Percentiles rank a stretch among this genome's conserved stretches.
Evolutionary conservation across 192 early-diverging fungal species (phyloP).

Genomic region (Helicostylum pulchrum): DNA sequence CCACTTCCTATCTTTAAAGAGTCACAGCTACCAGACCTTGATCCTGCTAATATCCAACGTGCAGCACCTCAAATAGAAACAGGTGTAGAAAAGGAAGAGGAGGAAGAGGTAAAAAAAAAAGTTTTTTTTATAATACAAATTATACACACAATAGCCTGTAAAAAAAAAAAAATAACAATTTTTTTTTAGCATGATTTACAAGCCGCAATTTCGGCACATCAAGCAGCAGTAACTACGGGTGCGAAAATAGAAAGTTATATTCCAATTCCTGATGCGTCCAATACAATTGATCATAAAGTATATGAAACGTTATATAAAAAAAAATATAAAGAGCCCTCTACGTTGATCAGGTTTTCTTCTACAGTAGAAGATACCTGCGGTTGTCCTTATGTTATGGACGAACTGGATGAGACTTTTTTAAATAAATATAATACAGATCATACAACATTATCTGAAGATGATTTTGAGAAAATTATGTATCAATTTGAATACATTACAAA

Average conservation of each 20-base stretch:
- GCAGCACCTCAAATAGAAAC: conserved; percentile 61
- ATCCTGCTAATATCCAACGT: conserved; percentile 54
- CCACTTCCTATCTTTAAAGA: conserved; percentile 69
- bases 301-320: conserved; percentile 62
- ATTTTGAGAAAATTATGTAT: conserved; percentile 70
- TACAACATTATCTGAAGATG: conserved; percentile 48
- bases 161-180: conserved; percentile 6
- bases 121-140: conserved; percentile 20
- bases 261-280: conserved; percentile 86
- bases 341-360: conserved; percentile 74
- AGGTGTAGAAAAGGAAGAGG: conserved; percentile 91
- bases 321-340: conserved; percentile 60
- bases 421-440: conserved; percentile 30
- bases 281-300: conserved; percentile 39
- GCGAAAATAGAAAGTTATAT: conserved; percentile 58
- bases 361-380: conserved; percentile 74
- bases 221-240: conserved; percentile 49
- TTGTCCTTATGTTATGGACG: conserved; percentile 75
- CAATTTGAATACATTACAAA: conserved; percentile 65
- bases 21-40: conserved; percentile 72
- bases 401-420: conserved; percentile 66
- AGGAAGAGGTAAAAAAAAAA: conserved; percentile 42
- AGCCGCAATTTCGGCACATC: conserved; percentile 73
- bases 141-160: conserved; percentile 6
- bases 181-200: conserved; percentile 84